These are phyloP conservation scores for Adansonia madagascariensis DNA, from an alignment of 441 rosid species.

Conservation along the genomic window DNA sequence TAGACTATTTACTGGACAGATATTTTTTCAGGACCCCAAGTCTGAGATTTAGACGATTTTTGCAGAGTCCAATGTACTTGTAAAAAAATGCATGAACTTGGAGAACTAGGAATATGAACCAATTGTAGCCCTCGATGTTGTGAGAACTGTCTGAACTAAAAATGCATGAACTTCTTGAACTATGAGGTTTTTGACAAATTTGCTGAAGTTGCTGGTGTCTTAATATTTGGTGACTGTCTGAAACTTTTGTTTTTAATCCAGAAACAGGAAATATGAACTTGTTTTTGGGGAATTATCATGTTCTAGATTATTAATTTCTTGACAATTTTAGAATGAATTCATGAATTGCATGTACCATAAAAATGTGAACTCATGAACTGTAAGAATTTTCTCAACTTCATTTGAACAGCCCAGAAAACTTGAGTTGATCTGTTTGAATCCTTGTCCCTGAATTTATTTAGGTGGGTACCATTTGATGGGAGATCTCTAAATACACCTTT, in stretches of 20 bases:
- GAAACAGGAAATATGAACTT: conserved; percentile 14
- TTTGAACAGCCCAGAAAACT: conserved; percentile 2
- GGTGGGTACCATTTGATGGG: conserved; percentile 18
- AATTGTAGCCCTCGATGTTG: conserved; percentile 29
- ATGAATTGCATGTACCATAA: conserved; percentile 15
- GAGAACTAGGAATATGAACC: conserved; percentile 20
- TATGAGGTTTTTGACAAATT: conserved; percentile 20
- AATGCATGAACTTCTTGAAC: conserved; percentile 21
- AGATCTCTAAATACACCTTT: conserved; percentile 9
- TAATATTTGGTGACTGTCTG: conserved; percentile 7
- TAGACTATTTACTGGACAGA: conserved; percentile 45
- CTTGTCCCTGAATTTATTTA: not conserved
- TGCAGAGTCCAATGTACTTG: conserved; percentile 22
- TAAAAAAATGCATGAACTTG: conserved; percentile 6
- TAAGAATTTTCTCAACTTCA: conserved; percentile 7
- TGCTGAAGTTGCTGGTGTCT: conserved; percentile 20
- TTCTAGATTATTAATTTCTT: not conserved
- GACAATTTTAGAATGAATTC: conserved; percentile 22
- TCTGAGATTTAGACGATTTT: conserved; percentile 29
- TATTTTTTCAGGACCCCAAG: conserved; percentile 28
- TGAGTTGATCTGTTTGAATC: conserved; percentile 13
- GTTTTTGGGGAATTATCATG: not conserved
- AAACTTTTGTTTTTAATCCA: not conserved
- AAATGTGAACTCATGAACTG: not conserved
- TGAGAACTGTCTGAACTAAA: conserved; percentile 28